Evolutionary conservation across 1,284 basidiomycete species (phyloP).

Genomic region (Phellopilus nigrolimitatus): DNA sequence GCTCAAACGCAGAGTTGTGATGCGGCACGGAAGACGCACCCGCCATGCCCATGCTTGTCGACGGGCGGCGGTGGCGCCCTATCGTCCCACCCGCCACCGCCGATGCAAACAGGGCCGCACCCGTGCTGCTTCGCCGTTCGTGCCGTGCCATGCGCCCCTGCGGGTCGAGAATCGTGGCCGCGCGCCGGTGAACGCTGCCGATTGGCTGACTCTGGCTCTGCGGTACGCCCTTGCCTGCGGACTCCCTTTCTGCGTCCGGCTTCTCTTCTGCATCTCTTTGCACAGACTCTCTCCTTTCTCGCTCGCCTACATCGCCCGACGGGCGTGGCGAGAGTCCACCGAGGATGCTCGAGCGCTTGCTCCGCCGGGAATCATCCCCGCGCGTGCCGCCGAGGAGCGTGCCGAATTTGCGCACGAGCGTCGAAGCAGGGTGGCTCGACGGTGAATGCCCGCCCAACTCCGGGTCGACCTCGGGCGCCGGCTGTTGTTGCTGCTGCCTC

Average conservation of each 20-base stretch:
- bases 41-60: conserved; percentile 46
- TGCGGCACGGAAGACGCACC: conserved; percentile 28
- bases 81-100: conserved; percentile 55
- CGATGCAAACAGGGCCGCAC: conserved; percentile 50
- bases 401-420: conserved; percentile 71
- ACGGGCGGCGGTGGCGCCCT: conserved; percentile 61
- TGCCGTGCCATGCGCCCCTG: conserved; percentile 54
- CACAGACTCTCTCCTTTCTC: conserved; percentile 23
- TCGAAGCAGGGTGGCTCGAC: conserved; percentile 47
- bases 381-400: conserved; percentile 53
- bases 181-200: conserved; percentile 54
- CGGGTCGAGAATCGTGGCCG: conserved; percentile 71
- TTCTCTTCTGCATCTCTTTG: conserved; percentile 27
- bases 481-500: conserved; percentile 29
- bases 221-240: conserved; percentile 32
- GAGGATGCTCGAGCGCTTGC: conserved; percentile 48
- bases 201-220: conserved; percentile 55
- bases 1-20: conserved; percentile 42
- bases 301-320: conserved; percentile 35
- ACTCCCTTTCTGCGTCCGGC: conserved; percentile 26
- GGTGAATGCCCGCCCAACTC: conserved; percentile 17
- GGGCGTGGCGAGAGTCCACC: conserved; percentile 43
- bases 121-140: conserved; percentile 72
- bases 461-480: conserved; percentile 24
- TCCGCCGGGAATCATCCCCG: conserved; percentile 38